Conservation (phyloP, 345 rosid species). For the Trapa bicornis region DNA sequence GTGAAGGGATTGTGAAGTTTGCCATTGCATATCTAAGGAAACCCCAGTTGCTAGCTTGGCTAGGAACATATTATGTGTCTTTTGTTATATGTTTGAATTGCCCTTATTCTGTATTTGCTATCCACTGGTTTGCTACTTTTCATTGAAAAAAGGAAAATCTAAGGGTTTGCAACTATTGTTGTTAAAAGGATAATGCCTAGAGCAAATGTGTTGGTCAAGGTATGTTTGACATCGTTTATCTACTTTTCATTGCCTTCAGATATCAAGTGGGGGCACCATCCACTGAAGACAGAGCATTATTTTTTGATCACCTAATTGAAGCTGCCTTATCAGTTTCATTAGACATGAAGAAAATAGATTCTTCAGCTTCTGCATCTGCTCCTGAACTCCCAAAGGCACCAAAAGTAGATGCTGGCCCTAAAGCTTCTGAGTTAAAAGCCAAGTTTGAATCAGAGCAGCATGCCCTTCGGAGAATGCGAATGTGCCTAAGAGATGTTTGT, state of each 20-base stretch:
- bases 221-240: background rate
- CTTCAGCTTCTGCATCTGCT: constrained; percentile 22
- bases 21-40: background rate
- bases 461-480: constrained; percentile 89
- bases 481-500: constrained; percentile 99
- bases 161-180: background rate
- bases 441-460: constrained; percentile 98
- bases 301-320: constrained; percentile 65
- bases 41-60: background rate
- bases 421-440: constrained; percentile 84
- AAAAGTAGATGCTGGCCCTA: constrained; percentile 73
- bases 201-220: background rate
- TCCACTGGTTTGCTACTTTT: background rate
- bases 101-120: background rate
- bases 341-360: constrained; percentile 34
- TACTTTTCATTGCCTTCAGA: constrained; percentile 36
- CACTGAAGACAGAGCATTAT: constrained; percentile 61
- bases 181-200: background rate
- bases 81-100: background rate
- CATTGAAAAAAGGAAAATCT: too few species aligned
- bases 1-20: background rate
- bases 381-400: constrained; percentile 81
- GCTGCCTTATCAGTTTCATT: constrained; percentile 78
- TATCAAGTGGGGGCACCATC: constrained; percentile 70
- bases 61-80: background rate